Conservation (phyloP, 2,329 filamentous ascomycete genomes). For the Stachybotrys elegans region DNA sequence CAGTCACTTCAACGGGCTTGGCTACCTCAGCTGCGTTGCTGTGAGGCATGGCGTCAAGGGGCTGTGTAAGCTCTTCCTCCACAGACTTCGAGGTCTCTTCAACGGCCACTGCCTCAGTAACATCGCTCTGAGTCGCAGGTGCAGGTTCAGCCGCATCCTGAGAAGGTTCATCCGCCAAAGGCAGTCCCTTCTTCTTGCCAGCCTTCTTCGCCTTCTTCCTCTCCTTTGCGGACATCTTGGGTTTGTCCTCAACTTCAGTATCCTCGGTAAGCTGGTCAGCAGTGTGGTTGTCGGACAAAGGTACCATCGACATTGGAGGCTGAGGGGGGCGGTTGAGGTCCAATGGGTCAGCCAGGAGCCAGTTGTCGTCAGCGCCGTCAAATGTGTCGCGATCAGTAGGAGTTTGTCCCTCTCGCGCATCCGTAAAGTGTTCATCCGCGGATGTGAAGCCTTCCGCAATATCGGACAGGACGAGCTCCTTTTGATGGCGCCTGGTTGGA, state of each 20-base stretch:
- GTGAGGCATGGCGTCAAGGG: too few relatives aligned
- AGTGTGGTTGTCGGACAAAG: slow-evolving; percentile 5
- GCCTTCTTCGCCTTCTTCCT: slow-evolving; percentile 20
- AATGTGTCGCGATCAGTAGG: slow-evolving; percentile 8
- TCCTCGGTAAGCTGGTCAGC: slow-evolving; percentile 7
- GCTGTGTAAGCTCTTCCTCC: too few relatives aligned
- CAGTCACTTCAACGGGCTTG: too few relatives aligned
- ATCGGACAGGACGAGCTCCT: slow-evolving; percentile 12
- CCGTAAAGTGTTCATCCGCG: slow-evolving; percentile 30
- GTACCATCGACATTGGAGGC: neutral
- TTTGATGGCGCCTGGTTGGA: slow-evolving; percentile 14
- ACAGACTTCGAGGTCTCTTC: too few relatives aligned
- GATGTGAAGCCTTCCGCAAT: slow-evolving; percentile 26
- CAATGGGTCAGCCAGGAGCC: neutral
- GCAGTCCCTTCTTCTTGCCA: slow-evolving; percentile 15
- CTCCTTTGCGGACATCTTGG: slow-evolving; percentile 13
- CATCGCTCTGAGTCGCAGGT: neutral
- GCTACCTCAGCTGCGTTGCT: too few relatives aligned
- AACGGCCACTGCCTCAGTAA: too few relatives aligned
- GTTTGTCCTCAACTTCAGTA: slow-evolving; percentile 5
- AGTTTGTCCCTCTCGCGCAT: slow-evolving; percentile 23
- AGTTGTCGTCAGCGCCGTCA: neutral
- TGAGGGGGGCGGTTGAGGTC: slow-evolving; percentile 1
- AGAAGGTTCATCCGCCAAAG: too few relatives aligned
- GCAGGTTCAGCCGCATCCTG: neutral